Evolutionary conservation across 2,329 filamentous ascomycete genomes (phyloP).

Genomic region (Gremmenia infestans): DNA sequence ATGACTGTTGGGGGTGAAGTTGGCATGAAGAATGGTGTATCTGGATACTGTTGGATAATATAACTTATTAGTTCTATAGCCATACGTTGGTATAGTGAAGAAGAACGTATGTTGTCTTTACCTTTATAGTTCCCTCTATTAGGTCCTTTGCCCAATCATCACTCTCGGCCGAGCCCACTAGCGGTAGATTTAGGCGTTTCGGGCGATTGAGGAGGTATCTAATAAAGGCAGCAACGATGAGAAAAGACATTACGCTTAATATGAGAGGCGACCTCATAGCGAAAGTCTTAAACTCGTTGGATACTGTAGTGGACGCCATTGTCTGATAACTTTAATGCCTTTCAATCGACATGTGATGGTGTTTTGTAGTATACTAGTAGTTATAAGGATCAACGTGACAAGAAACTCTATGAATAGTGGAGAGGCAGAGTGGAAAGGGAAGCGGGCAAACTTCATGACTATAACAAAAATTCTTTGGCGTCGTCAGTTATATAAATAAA

Average conservation of each 20-base stretch:
- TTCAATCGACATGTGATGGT: no score
- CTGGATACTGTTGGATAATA: slow-evolving; percentile 13
- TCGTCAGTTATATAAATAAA: no score
- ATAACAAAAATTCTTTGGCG: no score
- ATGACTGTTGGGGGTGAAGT: slow-evolving; percentile 17
- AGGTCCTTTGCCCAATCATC: not conserved
- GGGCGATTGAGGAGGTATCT: not conserved
- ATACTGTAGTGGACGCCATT: not conserved
- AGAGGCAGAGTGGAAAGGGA: no score
- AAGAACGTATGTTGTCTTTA: slow-evolving; percentile 8
- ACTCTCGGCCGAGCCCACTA: not conserved
- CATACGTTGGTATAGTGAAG: not conserved
- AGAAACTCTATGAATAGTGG: no score
- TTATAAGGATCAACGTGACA: no score
- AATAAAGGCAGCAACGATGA: not conserved
- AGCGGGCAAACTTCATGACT: no score
- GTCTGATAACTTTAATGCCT: no score
- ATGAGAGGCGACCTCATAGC: not conserved
- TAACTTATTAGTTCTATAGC: not conserved
- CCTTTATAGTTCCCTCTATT: not conserved
- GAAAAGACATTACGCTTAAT: not conserved
- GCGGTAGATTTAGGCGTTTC: slow-evolving; percentile 1
- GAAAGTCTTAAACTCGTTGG: not conserved
- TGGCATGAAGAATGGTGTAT: slow-evolving; percentile 16
- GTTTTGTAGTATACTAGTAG: no score